Conservation (phyloP, 306 rosid genomes). For the Elaeagnus macrophylla region DNA sequence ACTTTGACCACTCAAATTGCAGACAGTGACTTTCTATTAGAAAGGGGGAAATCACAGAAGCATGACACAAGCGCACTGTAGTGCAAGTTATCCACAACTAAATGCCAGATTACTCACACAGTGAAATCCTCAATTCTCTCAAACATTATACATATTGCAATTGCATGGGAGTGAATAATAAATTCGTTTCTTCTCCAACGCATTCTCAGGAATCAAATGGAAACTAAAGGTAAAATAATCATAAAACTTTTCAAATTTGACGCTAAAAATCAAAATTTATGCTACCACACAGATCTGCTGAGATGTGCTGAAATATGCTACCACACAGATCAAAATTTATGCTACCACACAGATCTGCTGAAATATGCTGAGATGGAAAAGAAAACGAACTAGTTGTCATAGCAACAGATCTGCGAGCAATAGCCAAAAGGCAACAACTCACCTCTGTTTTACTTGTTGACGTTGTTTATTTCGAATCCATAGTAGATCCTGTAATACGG, state of each 20-base stretch:
- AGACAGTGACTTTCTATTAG: neutral
- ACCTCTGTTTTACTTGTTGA: no score
- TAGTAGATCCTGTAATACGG: no score
- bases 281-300: neutral
- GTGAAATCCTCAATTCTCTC: neutral
- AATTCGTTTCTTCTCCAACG: neutral
- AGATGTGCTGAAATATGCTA: no score
- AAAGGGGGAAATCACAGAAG: slow-evolving; percentile 1
- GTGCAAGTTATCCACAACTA: neutral
- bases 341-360: neutral
- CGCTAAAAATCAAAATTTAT: neutral
- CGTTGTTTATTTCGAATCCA: no score
- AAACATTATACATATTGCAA: neutral
- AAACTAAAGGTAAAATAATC: neutral
- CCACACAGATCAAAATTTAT: neutral
- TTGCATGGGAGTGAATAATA: neutral
- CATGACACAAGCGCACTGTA: neutral
- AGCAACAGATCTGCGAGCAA: slow-evolving; percentile 28
- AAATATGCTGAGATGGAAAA: neutral
- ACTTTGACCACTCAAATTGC: no score
- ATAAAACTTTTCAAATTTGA: neutral
- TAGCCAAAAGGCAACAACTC: neutral
- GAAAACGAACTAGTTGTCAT: slow-evolving; percentile 9
- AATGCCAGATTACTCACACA: neutral
- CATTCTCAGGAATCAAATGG: slow-evolving; percentile 1